phyloP scores from a whole-genome alignment of 1,139 yeast genomes.

The Pichia sp. region DNA sequence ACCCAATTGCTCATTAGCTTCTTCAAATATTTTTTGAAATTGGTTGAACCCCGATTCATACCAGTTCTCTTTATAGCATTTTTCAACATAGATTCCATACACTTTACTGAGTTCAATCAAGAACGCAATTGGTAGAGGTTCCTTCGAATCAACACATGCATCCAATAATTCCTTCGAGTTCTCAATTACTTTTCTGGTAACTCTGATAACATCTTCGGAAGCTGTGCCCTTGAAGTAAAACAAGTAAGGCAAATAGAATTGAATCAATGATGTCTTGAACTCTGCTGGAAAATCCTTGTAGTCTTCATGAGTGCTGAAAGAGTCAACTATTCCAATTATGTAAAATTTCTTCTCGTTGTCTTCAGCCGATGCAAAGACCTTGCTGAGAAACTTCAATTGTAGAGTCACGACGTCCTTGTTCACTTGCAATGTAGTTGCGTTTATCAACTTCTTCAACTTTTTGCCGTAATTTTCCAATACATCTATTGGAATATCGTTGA shows the following conservation, averaged over 20 bases:
- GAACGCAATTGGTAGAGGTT: conserved; percentile 7
- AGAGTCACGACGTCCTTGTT: conserved; percentile 8
- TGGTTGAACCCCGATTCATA: conserved; percentile 4
- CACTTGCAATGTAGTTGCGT: conserved; percentile 8
- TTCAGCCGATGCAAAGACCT: conserved; percentile 2
- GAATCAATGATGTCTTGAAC: conserved; percentile 4
- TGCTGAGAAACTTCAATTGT: conserved; percentile 9
- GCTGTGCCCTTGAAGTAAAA: not conserved
- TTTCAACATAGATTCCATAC: conserved; percentile 10
- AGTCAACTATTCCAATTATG: not conserved
- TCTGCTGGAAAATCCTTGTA: conserved; percentile 4
- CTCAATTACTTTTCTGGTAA: not conserved
- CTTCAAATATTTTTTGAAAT: conserved; percentile 2
- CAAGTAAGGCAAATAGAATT: conserved; percentile 7
- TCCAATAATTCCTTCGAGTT: conserved; percentile 3
- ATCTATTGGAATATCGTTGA: not conserved
- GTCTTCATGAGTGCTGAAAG: conserved; percentile 3
- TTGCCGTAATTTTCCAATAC: conserved; percentile 3
- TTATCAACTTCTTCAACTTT: conserved; percentile 1
- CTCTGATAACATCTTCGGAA: not conserved
- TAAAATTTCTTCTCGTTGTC: not conserved
- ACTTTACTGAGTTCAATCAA: conserved; percentile 11
- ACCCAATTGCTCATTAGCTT: not conserved
- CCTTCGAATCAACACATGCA: not conserved
- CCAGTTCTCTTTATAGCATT: conserved; percentile 6